These are phyloP conservation scores for Fusarium mangiferae DNA, from an alignment of 2,329 filamentous ascomycete species.

Conservation along the genomic window DNA sequence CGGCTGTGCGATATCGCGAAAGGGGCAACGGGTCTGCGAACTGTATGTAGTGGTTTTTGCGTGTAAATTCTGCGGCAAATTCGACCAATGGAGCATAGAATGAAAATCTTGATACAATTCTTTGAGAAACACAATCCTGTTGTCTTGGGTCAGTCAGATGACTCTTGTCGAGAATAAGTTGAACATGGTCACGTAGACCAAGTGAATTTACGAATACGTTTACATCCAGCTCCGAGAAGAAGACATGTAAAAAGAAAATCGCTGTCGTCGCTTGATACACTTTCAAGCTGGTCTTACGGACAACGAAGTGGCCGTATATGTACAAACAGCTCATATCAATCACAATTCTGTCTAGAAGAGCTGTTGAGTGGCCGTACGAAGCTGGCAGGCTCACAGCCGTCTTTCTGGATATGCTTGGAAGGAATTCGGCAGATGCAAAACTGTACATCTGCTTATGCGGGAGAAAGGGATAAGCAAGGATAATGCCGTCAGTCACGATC, in stretches of 20 bases:
- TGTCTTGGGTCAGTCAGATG: no score
- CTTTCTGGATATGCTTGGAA: not conserved
- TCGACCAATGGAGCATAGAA: not conserved
- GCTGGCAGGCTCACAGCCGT: not conserved
- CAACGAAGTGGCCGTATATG: not conserved
- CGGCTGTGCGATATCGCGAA: not conserved
- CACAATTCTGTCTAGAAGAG: no score
- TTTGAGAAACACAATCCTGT: not conserved
- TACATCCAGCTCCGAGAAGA: not conserved
- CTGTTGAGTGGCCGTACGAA: not conserved
- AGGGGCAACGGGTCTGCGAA: not conserved
- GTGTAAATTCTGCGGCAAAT: not conserved
- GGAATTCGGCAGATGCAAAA: not conserved
- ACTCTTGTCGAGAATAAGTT: not conserved
- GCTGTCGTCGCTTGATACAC: no score
- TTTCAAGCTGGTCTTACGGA: not conserved
- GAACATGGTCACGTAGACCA: not conserved
- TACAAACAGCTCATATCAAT: not conserved
- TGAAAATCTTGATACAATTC: no score
- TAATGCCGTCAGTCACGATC: not conserved
- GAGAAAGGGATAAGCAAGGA: not conserved
- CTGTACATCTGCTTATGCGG: not conserved
- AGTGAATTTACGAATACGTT: fast-evolving
- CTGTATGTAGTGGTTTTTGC: not conserved
- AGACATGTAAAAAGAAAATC: not conserved